A percentile compares a stretch with the other conserved stretches of the same genome.
These are phyloP conservation scores for Purpureocillium lavendulum DNA, from an alignment of 2,329 filamentous ascomycete species.

Conservation along the genomic window DNA sequence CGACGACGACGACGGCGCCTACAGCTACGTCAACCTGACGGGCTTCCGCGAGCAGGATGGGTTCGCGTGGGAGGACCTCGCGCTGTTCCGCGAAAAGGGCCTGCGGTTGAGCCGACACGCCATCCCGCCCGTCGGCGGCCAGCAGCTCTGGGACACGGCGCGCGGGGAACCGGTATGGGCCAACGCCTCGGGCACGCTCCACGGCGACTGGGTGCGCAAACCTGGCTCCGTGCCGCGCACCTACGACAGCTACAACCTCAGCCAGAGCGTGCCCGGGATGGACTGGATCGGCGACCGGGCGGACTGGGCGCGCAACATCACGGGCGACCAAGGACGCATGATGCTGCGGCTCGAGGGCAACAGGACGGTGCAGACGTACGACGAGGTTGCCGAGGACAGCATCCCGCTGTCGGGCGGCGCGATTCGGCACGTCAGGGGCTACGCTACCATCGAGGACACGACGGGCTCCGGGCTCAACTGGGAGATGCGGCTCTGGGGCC, in stretches of 20 bases:
- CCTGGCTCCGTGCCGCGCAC: conserved; percentile 36
- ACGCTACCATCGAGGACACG: conserved; percentile 65
- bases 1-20: conserved; percentile 8
- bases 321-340: conserved; percentile 61
- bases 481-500: conserved; percentile 72
- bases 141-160: conserved; percentile 30
- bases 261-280: conserved; percentile 53
- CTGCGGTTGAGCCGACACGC: conserved; percentile 51
- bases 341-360: conserved; percentile 57
- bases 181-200: conserved; percentile 69
- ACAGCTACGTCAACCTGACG: conserved; percentile 57
- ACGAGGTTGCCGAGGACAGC: conserved; percentile 24
- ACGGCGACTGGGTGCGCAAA: conserved; percentile 65
- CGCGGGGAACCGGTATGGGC: conserved; percentile 51
- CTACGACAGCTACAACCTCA: conserved; percentile 52
- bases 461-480: conserved; percentile 60
- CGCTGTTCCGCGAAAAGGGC: conserved; percentile 56
- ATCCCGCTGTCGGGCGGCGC: conserved; percentile 37
- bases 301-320: conserved; percentile 74
- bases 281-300: conserved; percentile 52
- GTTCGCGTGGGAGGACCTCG: conserved; percentile 70
- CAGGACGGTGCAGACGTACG: conserved; percentile 35
- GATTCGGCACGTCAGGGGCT: conserved; percentile 61
- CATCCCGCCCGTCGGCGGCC: conserved; percentile 30
- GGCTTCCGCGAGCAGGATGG: conserved; percentile 68